Evolutionary conservation across 1,284 basidiomycete species (phyloP), one percentile per base, ranked within the genome.

Genomic region (Lignosus rhinocerotis): DNA sequence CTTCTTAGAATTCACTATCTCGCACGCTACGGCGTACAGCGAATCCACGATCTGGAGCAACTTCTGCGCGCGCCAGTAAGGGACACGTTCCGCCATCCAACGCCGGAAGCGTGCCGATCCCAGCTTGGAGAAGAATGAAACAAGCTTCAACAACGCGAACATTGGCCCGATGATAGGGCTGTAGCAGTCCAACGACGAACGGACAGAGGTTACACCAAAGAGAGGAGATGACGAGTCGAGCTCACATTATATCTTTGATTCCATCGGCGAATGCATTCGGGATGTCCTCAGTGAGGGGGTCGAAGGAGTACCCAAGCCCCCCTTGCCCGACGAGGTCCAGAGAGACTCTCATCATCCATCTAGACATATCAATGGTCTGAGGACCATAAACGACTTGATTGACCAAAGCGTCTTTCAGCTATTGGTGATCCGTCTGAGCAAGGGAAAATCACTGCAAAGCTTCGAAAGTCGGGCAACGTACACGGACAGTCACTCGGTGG

Each of bases 181-280:
- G 51, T 17, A 6, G 16, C 14, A 34, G 31, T 14, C 5, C n/a
- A 48, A 30, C 4, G 11, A 7, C 14, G 36, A 17, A 14, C 33
- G 16, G 3, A 25, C 6, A 25, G 31, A 17, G 25, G 25, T 25
- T 25, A 25, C 2, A 25, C 25, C 25, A 25, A 25, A 25, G 2
- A 4, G n/a, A 11, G 11, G 9, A 14, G 19, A 25, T 11, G 39
- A 16, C 6, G 12, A 2, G 25, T 14, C 17, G 17, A 5, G 56
- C 65, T 19, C n/a, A 73, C 70, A 62, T 53, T 14, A 73, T 51
- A 3, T 58, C 48, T 55, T 70, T 70, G 34, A 72, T 56, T 11
- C 69, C 60, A 21, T 60, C 56, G 7, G 63, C 64, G 47, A 67
- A 71, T 17, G 60, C 53, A 43, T 69, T 64, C 12, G 60, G 46